Evolutionary conservation across 1,284 basidiomycete genomes (phyloP), one percentile per base, ranked within the genome.

Genomic region (Trametes polyzona): DNA sequence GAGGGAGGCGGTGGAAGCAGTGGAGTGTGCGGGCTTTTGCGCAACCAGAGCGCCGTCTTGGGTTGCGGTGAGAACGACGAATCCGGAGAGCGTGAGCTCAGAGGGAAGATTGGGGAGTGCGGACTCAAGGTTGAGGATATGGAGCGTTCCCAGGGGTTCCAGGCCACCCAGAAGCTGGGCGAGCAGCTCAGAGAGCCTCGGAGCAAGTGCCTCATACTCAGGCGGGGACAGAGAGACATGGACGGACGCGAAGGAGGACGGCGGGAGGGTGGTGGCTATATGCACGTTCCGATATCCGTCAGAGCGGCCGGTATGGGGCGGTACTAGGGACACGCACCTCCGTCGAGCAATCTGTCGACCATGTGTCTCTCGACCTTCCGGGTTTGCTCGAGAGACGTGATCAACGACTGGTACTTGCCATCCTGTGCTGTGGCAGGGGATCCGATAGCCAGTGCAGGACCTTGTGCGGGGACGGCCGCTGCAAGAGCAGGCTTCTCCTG

Each of bases 291-390:
- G 23, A 36, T n/a, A 55, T 44, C 43, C 54, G 60, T 63, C 55
- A 58, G 47, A 30, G 49, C 37, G 19, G 50, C 33, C 17, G 37
- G 36, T 12, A 21, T 32, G 58, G 44, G 44, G 57, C n/a, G 58
- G 40, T 54, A 50, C 40, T 51, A 50, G 58, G 24, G 47, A 54
- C 29, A 71, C 76, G 44, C 67, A 92, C 90, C 90, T 78, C 81
- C 79, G 71, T 90, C 91, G 19, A 92, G 74, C 55, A 93, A 72
- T 61, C 90, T 79, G 69, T 93, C 91, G 30, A 92, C 73, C 76
- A 93, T 83, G 68, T 91, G 84, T 64, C 80, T 84, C 65, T 92
- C 89, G 37, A 90, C 84, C 35, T 73, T 69, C 57, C 80, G 72
- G 16, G 77, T 69, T 55, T 73, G 69, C 71, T 84, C 82, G 48